A percentile compares a stretch with the other conserved stretches of the same genome.
phyloP scores from a whole-genome alignment of 2,329 filamentous ascomycete genomes.

The Aspergillus floridensis region DNA sequence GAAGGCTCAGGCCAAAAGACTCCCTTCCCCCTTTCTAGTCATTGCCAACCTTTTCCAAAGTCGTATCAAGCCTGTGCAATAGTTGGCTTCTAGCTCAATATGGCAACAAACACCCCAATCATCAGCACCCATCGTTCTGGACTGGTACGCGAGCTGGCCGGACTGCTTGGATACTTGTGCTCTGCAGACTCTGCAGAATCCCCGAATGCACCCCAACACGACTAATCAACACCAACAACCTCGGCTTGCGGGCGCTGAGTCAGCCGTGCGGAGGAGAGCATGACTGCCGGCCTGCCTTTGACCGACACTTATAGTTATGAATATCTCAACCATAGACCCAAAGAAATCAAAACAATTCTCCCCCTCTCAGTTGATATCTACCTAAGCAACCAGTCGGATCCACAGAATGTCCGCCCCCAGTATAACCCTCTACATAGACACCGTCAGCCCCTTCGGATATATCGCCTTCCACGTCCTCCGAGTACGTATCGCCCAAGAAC shows the following conservation, averaged over 20 bases:
- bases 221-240: constrained; percentile 11
- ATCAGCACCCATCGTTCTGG: too few relatives aligned
- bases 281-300: neutral
- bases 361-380: too few relatives aligned
- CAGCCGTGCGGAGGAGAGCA: neutral
- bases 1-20: too few relatives aligned
- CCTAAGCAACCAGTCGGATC: too few relatives aligned
- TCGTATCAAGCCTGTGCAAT: too few relatives aligned
- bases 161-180: too few relatives aligned
- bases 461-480: constrained; percentile 56
- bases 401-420: constrained; percentile 46
- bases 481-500: constrained; percentile 39
- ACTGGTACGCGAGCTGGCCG: too few relatives aligned
- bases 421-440: constrained; percentile 58
- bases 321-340: neutral
- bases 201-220: neutral
- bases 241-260: constrained; percentile 9
- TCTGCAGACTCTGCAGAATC: neutral
- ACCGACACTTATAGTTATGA: neutral
- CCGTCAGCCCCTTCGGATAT: constrained; percentile 61
- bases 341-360: too few relatives aligned
- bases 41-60: too few relatives aligned
- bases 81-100: too few relatives aligned
- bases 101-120: too few relatives aligned
- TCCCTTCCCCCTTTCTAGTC: too few relatives aligned